These are phyloP conservation scores for Metarhizium sp. DNA, from an alignment of 2,329 filamentous ascomycete genomes.

Conservation along the genomic window DNA sequence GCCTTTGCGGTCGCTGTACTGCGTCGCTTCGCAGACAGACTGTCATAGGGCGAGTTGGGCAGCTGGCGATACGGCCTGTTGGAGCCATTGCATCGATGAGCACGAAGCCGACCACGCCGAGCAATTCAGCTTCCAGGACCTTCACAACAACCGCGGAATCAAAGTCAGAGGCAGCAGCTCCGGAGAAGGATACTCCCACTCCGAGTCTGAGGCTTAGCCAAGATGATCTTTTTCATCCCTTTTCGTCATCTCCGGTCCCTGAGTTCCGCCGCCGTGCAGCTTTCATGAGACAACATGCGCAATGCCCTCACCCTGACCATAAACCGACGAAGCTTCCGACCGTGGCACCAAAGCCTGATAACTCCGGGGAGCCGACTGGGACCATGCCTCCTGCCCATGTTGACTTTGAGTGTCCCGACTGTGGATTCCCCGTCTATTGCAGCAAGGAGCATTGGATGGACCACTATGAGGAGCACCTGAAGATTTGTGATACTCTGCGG, in stretches of 20 bases:
- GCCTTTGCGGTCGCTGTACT: conserved; percentile 31
- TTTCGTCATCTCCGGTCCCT: conserved; percentile 78
- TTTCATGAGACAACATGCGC: conserved; percentile 87
- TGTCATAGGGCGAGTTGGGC: conserved; percentile 9
- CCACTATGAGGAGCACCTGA: conserved; percentile 85
- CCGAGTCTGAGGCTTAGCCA: conserved; percentile 40
- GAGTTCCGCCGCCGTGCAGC: conserved; percentile 81
- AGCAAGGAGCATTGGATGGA: conserved; percentile 92
- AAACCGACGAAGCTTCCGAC: conserved; percentile 61
- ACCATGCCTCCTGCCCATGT: conserved; percentile 67
- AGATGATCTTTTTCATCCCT: conserved; percentile 88
- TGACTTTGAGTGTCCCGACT: conserved; percentile 91
- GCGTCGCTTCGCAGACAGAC: conserved; percentile 22
- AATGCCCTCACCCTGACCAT: conserved; percentile 87
- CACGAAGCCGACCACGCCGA: conserved; percentile 9
- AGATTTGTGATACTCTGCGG: conserved; percentile 82
- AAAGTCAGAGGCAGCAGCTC: conserved; percentile 18
- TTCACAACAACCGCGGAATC: conserved; percentile 21
- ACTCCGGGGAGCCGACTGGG: conserved; percentile 44
- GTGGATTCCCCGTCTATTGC: conserved; percentile 88
- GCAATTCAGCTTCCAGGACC: conserved; percentile 12
- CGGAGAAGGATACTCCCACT: conserved; percentile 13
- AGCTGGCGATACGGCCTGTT: conserved; percentile 17
- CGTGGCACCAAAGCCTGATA: conserved; percentile 55
- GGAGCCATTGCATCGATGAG: conserved; percentile 13